phyloP scores from a whole-genome alignment of 257 asterid genomes.

The Rehmannia glutinosa region DNA sequence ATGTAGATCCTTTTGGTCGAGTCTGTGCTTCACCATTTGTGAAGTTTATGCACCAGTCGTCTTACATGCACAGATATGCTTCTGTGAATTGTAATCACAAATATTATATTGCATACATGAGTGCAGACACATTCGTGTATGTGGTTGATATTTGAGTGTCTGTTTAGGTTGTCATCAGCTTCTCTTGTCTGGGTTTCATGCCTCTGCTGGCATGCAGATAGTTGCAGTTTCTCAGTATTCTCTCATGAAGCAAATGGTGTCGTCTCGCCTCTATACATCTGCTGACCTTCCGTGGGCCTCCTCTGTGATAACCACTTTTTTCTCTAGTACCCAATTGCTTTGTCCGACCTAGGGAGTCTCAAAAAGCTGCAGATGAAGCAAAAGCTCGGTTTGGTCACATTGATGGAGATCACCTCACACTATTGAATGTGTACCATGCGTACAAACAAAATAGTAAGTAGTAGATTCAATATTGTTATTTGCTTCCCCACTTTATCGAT shows the following conservation, averaged over 20 bases:
- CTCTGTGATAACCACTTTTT: slow-evolving; percentile 98
- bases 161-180: slow-evolving; percentile 93
- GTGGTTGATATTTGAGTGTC: slow-evolving; percentile 49
- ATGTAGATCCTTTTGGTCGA: slow-evolving; percentile 26
- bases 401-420: slow-evolving; percentile 93
- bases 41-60: slow-evolving; percentile 33
- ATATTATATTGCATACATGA: slow-evolving; percentile 43
- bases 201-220: slow-evolving; percentile 92
- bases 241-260: slow-evolving; percentile 96
- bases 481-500: background rate
- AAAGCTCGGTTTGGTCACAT: slow-evolving; percentile 95
- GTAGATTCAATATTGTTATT: background rate
- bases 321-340: slow-evolving; percentile 99
- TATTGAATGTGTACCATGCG: slow-evolving; percentile 91
- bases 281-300: slow-evolving; percentile 99
- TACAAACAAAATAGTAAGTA: slow-evolving; percentile 90
- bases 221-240: slow-evolving; percentile 99
- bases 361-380: slow-evolving; percentile 99
- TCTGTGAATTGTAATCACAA: slow-evolving; percentile 35
- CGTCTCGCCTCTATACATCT: slow-evolving; percentile 98
- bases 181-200: slow-evolving; percentile 89
- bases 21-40: slow-evolving; percentile 30
- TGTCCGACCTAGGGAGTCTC: slow-evolving; percentile 99
- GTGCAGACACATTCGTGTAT: slow-evolving; percentile 35
- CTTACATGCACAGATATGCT: slow-evolving; percentile 35